A percentile compares a stretch with the other conserved stretches of the same genome.
phyloP scores from a whole-genome alignment of 345 rosid genomes.

The Salix arbutifolia region DNA sequence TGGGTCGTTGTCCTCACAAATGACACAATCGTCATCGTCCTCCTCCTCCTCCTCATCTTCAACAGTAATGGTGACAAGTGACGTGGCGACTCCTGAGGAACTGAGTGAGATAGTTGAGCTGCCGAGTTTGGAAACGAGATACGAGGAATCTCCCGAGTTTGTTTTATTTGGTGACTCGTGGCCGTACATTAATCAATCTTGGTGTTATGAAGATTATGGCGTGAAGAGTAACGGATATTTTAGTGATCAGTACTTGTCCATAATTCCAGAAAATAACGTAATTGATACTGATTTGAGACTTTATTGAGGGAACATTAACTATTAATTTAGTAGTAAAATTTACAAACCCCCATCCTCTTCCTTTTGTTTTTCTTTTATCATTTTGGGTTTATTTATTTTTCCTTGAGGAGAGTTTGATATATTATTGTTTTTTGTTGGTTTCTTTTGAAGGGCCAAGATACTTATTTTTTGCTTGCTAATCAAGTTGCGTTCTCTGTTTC shows the following conservation, averaged over 20 bases:
- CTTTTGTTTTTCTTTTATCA: not conserved
- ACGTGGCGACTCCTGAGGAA: slow-evolving; percentile 58
- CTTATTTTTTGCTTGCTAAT: slow-evolving; percentile 3
- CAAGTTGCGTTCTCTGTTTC: not conserved
- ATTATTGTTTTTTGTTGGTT: not conserved
- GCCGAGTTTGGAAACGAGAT: slow-evolving; percentile 59
- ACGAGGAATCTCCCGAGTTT: slow-evolving; percentile 35
- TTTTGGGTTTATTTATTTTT: not conserved
- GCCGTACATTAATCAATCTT: slow-evolving; percentile 26
- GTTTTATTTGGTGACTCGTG: slow-evolving; percentile 56
- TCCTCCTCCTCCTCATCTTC: slow-evolving; percentile 10
- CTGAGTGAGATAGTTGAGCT: slow-evolving; percentile 80
- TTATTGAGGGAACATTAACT: slow-evolving; percentile 40
- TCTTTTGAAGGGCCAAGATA: not conserved
- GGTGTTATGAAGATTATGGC: slow-evolving; percentile 35
- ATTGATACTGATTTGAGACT: slow-evolving; percentile 28
- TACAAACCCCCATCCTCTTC: not conserved
- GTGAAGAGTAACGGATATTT: slow-evolving; percentile 28
- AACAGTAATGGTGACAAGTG: slow-evolving; percentile 18
- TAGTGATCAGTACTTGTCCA: slow-evolving; percentile 31
- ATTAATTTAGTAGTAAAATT: not conserved
- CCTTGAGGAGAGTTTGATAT: not conserved
- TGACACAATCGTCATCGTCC: slow-evolving; percentile 10
- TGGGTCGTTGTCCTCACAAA: slow-evolving; percentile 5
- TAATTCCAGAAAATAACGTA: slow-evolving; percentile 29